A percentile compares a stretch with the other conserved stretches of the same genome.
phyloP scores from a whole-genome alignment of 495 filamentous ascomycete species.

The Annulohypoxylon maeteangense region DNA sequence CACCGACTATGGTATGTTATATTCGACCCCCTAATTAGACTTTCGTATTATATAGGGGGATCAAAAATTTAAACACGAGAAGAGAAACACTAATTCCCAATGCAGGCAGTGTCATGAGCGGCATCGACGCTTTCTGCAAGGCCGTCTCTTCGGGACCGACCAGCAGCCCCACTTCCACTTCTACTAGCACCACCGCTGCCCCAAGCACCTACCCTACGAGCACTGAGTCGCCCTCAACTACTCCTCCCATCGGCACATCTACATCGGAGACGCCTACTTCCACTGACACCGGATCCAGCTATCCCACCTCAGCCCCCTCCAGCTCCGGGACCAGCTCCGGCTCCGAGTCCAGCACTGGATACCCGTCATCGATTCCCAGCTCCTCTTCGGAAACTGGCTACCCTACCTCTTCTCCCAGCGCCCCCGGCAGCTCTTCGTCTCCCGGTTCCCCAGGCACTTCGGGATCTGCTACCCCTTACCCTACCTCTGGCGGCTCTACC shows the following conservation, averaged over 20 bases:
- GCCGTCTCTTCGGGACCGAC: constrained; percentile 38
- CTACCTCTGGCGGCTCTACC: neutral
- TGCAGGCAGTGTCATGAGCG: constrained; percentile 43
- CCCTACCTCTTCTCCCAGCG: neutral
- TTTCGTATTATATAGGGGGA: neutral
- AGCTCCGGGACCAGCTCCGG: constrained; percentile 10
- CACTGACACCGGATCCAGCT: constrained; percentile 6
- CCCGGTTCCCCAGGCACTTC: neutral
- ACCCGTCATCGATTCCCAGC: neutral
- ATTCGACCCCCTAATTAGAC: neutral
- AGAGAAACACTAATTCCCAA: constrained; percentile 9
- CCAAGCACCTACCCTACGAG: constrained; percentile 15
- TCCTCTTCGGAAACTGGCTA: constrained; percentile 11
- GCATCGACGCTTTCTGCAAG: constrained; percentile 44
- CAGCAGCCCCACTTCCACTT: constrained; percentile 26
- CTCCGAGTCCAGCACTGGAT: constrained; percentile 2
- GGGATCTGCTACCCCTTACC: constrained; percentile 1
- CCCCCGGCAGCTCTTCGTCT: constrained; percentile 2
- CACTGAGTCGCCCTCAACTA: constrained; percentile 12
- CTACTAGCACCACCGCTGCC: constrained; percentile 17
- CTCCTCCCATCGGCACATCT: constrained; percentile 14
- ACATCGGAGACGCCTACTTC: constrained; percentile 6
- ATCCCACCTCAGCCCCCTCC: constrained; percentile 18
- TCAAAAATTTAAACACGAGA: neutral
- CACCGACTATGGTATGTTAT: constrained; percentile 46